Percentiles rank a stretch among this genome's conserved stretches.
phyloP scores from a whole-genome alignment of 805 yeast genomes.

The Sugiyamaella lignohabitans region DNA sequence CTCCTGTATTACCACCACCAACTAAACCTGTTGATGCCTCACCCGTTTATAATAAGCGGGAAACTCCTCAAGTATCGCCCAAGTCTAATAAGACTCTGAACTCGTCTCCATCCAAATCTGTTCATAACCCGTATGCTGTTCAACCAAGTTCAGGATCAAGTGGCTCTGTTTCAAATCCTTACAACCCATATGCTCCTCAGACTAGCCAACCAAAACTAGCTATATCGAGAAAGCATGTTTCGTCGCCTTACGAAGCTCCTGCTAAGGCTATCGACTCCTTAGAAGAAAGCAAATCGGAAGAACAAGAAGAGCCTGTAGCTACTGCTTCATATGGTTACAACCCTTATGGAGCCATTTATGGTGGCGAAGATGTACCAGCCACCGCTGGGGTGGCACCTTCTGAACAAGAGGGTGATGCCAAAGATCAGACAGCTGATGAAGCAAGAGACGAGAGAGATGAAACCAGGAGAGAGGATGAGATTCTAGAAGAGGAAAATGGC shows the following conservation, averaged over 20 bases:
- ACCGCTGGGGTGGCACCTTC: neutral
- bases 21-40: neutral
- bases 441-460: slow-evolving; percentile 5
- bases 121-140: neutral
- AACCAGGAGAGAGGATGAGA: slow-evolving; percentile 5
- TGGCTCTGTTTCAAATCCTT: neutral
- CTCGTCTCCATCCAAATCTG: neutral
- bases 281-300: neutral
- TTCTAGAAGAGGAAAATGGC: slow-evolving; percentile 2
- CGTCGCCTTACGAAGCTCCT: slow-evolving; percentile 10
- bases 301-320: neutral
- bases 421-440: slow-evolving; percentile 21
- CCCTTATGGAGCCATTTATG: slow-evolving; percentile 20
- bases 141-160: neutral
- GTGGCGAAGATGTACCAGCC: slow-evolving; percentile 7
- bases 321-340: slow-evolving; percentile 7
- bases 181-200: slow-evolving; percentile 1
- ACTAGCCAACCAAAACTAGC: neutral
- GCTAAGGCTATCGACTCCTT: neutral
- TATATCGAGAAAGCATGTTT: neutral
- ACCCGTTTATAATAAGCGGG: neutral
- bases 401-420: slow-evolving; percentile 14
- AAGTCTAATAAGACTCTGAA: neutral
- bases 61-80: neutral
- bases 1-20: neutral